These are phyloP conservation scores for Backusella liffmaniae DNA, from an alignment of 192 early-diverging fungal species.

Conservation along the genomic window DNA sequence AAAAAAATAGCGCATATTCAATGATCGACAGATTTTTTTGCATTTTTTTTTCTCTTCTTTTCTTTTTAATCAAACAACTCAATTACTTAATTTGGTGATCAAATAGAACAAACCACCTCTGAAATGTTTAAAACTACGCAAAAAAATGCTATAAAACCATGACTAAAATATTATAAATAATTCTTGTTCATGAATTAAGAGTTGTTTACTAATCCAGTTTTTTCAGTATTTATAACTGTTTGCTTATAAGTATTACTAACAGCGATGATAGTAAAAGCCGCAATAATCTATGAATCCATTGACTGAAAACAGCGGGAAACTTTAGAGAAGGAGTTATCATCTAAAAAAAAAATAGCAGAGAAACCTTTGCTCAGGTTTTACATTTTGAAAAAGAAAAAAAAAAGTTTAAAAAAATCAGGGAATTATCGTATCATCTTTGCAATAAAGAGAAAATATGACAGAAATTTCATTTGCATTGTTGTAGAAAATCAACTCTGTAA, in stretches of 20 bases:
- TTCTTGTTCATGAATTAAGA: too few species aligned
- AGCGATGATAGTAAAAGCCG: neutral
- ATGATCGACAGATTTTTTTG: neutral
- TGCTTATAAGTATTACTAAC: neutral
- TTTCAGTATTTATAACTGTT: neutral
- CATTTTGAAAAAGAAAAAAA: neutral
- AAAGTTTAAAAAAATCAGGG: neutral
- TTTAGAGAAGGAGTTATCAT: neutral
- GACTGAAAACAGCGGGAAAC: neutral
- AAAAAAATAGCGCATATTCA: neutral
- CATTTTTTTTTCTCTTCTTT: neutral
- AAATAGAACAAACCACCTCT: neutral
- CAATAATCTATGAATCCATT: neutral
- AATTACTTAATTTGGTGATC: neutral
- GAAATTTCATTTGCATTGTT: neutral
- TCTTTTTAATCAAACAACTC: neutral
- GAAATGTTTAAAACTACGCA: neutral
- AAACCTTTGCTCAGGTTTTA: neutral
- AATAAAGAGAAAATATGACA: neutral
- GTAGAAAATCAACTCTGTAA: neutral
- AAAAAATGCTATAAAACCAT: neutral
- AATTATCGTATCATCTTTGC: neutral
- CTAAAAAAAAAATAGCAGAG: neutral
- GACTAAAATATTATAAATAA: too few species aligned
- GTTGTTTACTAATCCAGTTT: too few species aligned